Evolutionary conservation across 371 early-diverging fungal species (phyloP).

Genomic region (Mortierella sp.): DNA sequence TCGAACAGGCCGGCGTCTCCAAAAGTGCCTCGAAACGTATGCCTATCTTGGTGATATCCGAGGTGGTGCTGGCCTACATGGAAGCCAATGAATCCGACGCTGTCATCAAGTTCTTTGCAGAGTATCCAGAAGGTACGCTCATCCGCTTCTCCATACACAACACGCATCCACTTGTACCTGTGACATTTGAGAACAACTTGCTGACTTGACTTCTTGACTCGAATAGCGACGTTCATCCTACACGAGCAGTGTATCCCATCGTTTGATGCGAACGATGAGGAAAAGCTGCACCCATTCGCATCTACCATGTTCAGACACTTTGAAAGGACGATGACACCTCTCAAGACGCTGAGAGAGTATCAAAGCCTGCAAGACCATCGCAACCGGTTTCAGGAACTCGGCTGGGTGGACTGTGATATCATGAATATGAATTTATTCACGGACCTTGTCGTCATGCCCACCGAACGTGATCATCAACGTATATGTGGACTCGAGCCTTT

Average conservation of each 20-base stretch:
- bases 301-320: conserved; percentile 48
- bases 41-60: conserved; percentile 46
- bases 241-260: conserved; percentile 52
- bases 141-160: neutral
- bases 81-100: conserved; percentile 41
- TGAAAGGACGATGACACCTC: conserved; percentile 48
- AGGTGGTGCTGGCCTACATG: conserved; percentile 47
- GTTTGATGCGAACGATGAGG: conserved; percentile 24
- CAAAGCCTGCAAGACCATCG: conserved; percentile 34
- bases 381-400: conserved; percentile 26
- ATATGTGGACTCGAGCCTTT: conserved; percentile 37
- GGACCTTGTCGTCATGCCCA: conserved; percentile 30
- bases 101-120: conserved; percentile 39
- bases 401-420: conserved; percentile 42
- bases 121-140: conserved; percentile 43
- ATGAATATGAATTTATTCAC: conserved; percentile 44
- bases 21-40: conserved; percentile 12
- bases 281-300: conserved; percentile 42
- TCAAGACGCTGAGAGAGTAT: conserved; percentile 38
- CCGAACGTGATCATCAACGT: conserved; percentile 28
- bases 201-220: too few species aligned
- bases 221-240: conserved; percentile 38
- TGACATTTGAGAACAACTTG: too few species aligned
- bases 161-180: neutral
- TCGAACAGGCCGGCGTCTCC: conserved; percentile 22